Conservation (phyloP, 371 early-diverging fungal species). For the Actinomortierella wolfii region DNA sequence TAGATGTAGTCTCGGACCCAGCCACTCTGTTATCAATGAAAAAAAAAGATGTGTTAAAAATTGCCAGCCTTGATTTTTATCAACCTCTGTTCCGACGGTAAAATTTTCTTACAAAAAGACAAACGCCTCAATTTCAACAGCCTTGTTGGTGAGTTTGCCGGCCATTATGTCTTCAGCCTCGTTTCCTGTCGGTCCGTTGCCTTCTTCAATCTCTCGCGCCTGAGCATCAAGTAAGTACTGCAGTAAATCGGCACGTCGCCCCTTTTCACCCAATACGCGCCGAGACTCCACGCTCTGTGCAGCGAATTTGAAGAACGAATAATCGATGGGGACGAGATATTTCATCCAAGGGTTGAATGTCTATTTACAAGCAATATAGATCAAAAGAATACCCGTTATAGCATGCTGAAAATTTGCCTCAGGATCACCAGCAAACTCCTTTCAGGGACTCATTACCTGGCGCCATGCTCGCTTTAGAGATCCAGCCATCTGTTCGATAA, state of each 20-base stretch:
- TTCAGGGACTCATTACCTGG: neutral
- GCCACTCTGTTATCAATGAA: neutral
- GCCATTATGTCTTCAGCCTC: constrained; percentile 17
- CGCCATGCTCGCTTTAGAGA: constrained; percentile 7
- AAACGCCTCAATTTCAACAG: constrained; percentile 1
- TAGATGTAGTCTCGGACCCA: constrained; percentile 14
- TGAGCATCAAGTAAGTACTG: constrained; percentile 25
- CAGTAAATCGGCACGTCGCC: constrained; percentile 19
- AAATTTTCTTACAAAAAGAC: constrained; percentile 1
- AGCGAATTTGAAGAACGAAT: neutral
- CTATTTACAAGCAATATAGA: constrained; percentile 2
- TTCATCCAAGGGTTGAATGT: constrained; percentile 4
- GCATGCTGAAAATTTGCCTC: neutral
- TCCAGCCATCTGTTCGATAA: constrained; percentile 27
- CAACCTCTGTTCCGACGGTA: neutral
- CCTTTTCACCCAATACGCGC: constrained; percentile 5
- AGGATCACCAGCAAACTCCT: neutral
- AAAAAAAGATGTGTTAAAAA: neutral
- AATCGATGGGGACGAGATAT: constrained; percentile 2
- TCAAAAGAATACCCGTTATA: neutral
- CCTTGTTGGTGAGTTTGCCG: constrained; percentile 5
- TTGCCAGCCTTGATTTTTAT: neutral
- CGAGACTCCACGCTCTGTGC: constrained; percentile 3
- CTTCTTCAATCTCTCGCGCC: constrained; percentile 12
- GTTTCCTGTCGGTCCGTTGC: constrained; percentile 15